Evolutionary conservation across 176 grass and related monocot genomes (phyloP).

Genomic region (Typha latifolia): DNA sequence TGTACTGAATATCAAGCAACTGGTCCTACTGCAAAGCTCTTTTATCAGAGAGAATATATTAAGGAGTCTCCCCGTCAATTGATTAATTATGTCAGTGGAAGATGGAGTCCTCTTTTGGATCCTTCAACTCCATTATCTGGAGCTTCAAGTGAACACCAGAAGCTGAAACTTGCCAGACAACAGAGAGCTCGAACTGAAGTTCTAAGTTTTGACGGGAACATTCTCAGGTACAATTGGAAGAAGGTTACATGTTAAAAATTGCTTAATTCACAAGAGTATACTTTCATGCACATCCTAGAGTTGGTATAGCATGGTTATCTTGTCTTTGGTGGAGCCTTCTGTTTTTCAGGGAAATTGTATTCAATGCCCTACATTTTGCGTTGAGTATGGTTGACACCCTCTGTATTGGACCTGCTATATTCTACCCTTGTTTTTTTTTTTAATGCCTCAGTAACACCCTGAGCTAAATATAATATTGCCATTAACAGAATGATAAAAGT

Average conservation of each 20-base stretch:
- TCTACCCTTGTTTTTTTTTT: too few relatives aligned
- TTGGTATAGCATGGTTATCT: too few relatives aligned
- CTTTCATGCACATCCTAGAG: too few relatives aligned
- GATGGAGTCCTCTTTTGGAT: constrained; percentile 53
- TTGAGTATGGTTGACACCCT: too few relatives aligned
- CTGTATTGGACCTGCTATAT: too few relatives aligned
- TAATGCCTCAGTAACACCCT: too few relatives aligned
- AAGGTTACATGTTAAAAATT: background rate
- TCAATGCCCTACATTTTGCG: too few relatives aligned
- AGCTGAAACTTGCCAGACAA: constrained; percentile 50
- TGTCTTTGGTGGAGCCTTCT: too few relatives aligned
- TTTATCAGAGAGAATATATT: constrained; percentile 55
- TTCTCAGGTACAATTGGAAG: constrained; percentile 59
- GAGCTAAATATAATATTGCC: too few relatives aligned
- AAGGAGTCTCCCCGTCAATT: constrained; percentile 47
- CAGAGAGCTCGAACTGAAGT: constrained; percentile 63
- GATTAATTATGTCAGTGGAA: constrained; percentile 71
- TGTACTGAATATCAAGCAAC: constrained; percentile 91
- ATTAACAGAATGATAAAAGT: too few relatives aligned
- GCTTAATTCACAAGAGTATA: too few relatives aligned
- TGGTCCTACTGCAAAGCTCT: constrained; percentile 67
- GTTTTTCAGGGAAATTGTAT: too few relatives aligned
- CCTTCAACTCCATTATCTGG: constrained; percentile 34
- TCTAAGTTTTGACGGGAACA: constrained; percentile 77
- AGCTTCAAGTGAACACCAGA: constrained; percentile 45